phyloP scores from a whole-genome alignment of 2,329 filamentous ascomycete genomes.

The Orbilia javanica region DNA sequence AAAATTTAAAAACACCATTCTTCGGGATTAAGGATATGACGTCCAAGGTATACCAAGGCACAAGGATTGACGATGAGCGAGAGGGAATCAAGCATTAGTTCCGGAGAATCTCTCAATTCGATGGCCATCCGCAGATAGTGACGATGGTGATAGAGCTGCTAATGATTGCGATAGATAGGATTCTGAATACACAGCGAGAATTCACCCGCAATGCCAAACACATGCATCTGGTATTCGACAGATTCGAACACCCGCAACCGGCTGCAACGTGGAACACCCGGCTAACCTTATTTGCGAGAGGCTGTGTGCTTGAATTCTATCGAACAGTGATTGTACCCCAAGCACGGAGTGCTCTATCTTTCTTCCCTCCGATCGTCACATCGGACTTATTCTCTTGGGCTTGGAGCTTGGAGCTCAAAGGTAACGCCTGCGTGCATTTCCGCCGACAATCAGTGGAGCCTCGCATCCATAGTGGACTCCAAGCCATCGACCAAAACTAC shows the following conservation, averaged over 20 bases:
- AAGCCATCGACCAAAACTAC: conserved; percentile 12
- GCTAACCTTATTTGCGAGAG: conserved; percentile 47
- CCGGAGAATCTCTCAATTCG: background rate
- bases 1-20: background rate
- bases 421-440: conserved; percentile 20
- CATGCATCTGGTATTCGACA: conserved; percentile 18
- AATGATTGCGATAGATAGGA: conserved; percentile 22
- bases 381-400: background rate
- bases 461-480: conserved; percentile 11
- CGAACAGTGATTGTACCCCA: too few species aligned
- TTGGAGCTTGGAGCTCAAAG: conserved; percentile 9
- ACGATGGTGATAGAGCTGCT: conserved; percentile 11
- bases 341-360: background rate
- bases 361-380: background rate
- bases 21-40: conserved; percentile 19
- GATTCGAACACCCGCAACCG: conserved; percentile 28
- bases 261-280: conserved; percentile 50
- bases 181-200: conserved; percentile 18
- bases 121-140: background rate
- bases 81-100: conserved; percentile 14
- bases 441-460: conserved; percentile 37
- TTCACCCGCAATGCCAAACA: conserved; percentile 13
- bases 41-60: conserved; percentile 22
- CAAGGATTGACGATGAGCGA: background rate
- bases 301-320: background rate